Conservation (phyloP, 805 yeast genomes). For the baker's yeast (Saccharomyces cerevisiae) region DNA sequence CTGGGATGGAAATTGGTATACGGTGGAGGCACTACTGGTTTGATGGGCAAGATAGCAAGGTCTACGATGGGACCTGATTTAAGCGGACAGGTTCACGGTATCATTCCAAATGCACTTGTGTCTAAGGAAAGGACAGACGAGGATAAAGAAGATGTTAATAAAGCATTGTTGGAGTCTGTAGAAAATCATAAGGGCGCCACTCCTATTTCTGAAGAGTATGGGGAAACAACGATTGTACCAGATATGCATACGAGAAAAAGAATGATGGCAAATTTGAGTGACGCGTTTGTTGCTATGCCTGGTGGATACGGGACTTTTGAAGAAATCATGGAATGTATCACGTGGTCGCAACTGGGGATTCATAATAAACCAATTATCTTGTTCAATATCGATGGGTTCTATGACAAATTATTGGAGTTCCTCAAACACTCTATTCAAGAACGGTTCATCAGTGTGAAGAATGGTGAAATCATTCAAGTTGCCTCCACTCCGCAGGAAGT, state of each 20-base stretch:
- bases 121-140: conserved; percentile 55
- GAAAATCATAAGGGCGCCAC: conserved; percentile 60
- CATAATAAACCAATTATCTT: conserved; percentile 75
- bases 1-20: conserved; percentile 69
- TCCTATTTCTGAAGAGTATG: conserved; percentile 51
- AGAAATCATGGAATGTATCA: conserved; percentile 81
- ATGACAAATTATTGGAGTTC: conserved; percentile 58
- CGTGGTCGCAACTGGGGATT: conserved; percentile 86
- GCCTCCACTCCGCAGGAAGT: conserved; percentile 67
- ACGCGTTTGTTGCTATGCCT: conserved; percentile 81
- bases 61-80: conserved; percentile 41
- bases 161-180: conserved; percentile 41
- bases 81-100: conserved; percentile 67
- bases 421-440: conserved; percentile 48
- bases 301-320: conserved; percentile 90
- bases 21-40: conserved; percentile 84
- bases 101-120: conserved; percentile 79
- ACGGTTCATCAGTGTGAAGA: conserved; percentile 62
- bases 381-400: conserved; percentile 74
- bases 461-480: conserved; percentile 59
- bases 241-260: conserved; percentile 89
- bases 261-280: conserved; percentile 79
- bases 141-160: conserved; percentile 35
- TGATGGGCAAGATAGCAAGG: conserved; percentile 71
- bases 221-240: conserved; percentile 69